phyloP scores from a whole-genome alignment of 805 yeast genomes.

The Metschnikowia henanensis region DNA sequence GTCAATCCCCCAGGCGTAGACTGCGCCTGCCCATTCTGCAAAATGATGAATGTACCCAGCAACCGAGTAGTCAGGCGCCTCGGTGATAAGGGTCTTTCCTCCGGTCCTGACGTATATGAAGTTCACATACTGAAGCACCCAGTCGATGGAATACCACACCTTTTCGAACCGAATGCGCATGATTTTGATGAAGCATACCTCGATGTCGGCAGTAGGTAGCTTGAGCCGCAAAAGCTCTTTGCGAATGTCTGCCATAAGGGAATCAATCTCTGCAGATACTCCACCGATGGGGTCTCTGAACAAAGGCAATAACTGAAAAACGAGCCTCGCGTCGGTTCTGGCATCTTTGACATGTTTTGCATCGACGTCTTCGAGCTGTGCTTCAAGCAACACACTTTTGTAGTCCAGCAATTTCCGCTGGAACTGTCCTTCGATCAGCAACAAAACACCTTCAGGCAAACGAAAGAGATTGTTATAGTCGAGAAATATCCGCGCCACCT shows the following conservation, averaged over 20 bases:
- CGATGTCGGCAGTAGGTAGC: not conserved
- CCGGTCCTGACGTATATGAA: constrained; percentile 3
- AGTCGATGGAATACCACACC: constrained; percentile 11
- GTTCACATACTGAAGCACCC: constrained; percentile 10
- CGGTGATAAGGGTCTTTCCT: not conserved
- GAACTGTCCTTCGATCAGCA: constrained; percentile 4
- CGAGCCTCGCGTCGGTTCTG: not conserved
- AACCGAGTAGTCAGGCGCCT: constrained; percentile 1
- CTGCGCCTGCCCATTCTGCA: constrained; percentile 9
- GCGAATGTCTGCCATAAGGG: constrained; percentile 2
- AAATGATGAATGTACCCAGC: constrained; percentile 6
- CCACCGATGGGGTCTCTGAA: constrained; percentile 10
- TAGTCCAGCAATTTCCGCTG: constrained; percentile 1
- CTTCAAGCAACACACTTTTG: not conserved
- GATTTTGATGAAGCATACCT: constrained; percentile 3
- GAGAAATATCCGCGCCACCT: constrained; percentile 4
- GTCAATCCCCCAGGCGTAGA: constrained; percentile 5
- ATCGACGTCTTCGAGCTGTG: not conserved
- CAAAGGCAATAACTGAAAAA: constrained; percentile 4
- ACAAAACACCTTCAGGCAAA: constrained; percentile 4
- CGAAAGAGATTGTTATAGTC: constrained; percentile 10
- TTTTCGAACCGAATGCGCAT: constrained; percentile 10
- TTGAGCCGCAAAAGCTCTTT: constrained; percentile 2
- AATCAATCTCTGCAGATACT: constrained; percentile 1
- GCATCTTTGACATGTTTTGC: not conserved